Base-by-base conservation (phyloP, 2,329 filamentous ascomycete genomes). In the Alternaria rosae region DNA sequence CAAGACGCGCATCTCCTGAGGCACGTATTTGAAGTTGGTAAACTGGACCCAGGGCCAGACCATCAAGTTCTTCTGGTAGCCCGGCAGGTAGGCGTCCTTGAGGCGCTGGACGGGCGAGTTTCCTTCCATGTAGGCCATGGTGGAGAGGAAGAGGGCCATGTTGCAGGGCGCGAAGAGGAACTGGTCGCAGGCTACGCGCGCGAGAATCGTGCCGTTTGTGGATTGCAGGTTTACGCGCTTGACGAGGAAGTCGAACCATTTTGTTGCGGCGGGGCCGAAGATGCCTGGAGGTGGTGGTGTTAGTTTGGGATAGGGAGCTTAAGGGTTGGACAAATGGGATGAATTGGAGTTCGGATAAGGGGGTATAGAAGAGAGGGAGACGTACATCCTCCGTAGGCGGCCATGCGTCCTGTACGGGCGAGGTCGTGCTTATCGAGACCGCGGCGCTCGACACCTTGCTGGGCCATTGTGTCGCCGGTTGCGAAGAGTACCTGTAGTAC, bases 11-110 rank as follows among this genome's bases (percentile, higher is more conserved):
- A 94, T 89, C 76, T 96, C 88, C 65, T 96, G 83, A 51, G 94
- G 94, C 66, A 97, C 87, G 67, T 95, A 86, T 74, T 91, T 91
- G 82, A 97, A 97, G 84, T 97, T 97, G 75, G 90, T 85, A 56
- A 90, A 84, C 83, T 97, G 94, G 58, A 96, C 92, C 70, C 83
- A 83, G 4, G 94, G 94, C 94, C 94, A 97, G 58, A 97, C 80
- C 83, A 92, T 87, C 85, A 92, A 93, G 83, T 97, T 97, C 78
- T 92, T 90, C 78, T 86, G 86, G 74, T 97, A 86, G 30, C 92
- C 91, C 12, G 87, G 85, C 68, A 81, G 79, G 82, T 93, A 97
- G 62, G 87, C 91, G 73, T 86, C 88, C 62, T 87, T 81, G 57
- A 95, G 84, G 82, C 94, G 94, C 74, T 93, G 87, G 71, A 82